Conservation (phyloP, 371 early-diverging fungal genomes). For the Circinella umbellata region DNA sequence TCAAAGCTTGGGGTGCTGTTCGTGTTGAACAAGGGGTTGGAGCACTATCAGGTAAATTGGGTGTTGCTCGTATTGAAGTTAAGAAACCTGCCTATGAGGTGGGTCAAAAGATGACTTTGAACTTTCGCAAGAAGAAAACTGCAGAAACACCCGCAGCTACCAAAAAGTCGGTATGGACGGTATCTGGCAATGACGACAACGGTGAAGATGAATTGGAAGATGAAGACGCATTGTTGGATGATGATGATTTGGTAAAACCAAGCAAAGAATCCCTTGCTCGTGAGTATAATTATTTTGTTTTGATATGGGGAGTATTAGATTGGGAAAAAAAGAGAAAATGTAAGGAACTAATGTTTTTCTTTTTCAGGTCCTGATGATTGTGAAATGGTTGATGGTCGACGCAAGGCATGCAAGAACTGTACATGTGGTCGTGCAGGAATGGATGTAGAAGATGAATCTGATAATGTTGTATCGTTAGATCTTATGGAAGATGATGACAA, state of each 20-base stretch:
- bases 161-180: conserved; percentile 43
- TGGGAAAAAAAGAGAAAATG: not conserved
- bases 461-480: conserved; percentile 76
- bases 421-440: conserved; percentile 92
- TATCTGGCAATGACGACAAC: conserved; percentile 36
- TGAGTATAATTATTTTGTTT: conserved; percentile 24
- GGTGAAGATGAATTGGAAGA: conserved; percentile 79
- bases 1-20: conserved; percentile 47
- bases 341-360: not conserved
- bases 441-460: conserved; percentile 49
- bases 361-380: conserved; percentile 68
- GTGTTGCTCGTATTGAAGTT: conserved; percentile 56
- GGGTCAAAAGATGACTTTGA: conserved; percentile 63
- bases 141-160: conserved; percentile 12
- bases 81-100: conserved; percentile 88
- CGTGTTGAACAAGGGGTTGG: conserved; percentile 51
- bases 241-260: conserved; percentile 83
- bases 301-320: not conserved
- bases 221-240: conserved; percentile 89
- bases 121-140: conserved; percentile 62
- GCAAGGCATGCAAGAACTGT: conserved; percentile 97
- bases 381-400: conserved; percentile 70
- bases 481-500: conserved; percentile 52
- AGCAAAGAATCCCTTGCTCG: conserved; percentile 64
- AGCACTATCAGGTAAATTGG: conserved; percentile 51